Base-by-base conservation (phyloP, 805 yeast species). In the Cyberlindnera bimundalis region DNA sequence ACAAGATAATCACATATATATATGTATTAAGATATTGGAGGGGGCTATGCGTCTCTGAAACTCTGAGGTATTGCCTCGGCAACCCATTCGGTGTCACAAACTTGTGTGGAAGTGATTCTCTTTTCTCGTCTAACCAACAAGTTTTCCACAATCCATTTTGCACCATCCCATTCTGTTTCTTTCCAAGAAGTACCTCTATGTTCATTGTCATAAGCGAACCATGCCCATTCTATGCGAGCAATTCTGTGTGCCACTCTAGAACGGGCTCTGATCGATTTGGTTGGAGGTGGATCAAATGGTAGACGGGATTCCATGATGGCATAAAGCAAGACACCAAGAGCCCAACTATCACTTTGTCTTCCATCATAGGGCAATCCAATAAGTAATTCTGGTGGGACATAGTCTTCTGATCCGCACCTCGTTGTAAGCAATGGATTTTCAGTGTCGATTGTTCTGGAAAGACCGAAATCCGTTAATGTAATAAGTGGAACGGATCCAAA, bases 321-420 rank as follows among this genome's bases (percentile, higher is more conserved):
- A 56, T 89, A 93, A 1, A 90, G 64, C n/a, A 90, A 67, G 3
- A 93, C 98, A 2, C 99, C 99, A 9, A 90, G 61, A 2, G 97
- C 87, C 99, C 99, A 93, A 15, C 90, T 70, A 60, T 93, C 99
- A 35, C 93, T 83, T 48, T 86, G 79, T 38, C 84, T 74, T 11
- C 99, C 99, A 55, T 91, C 91, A 57, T 93, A 93, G 6, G 88
- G 83, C 41, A 86, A 70, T 1, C 98, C 98, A 78, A 93, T 77
- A 28, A 93, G 66, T 18, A 93, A 65, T 57, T 93, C 99, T 0
- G 99, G 99, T 0, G 96, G 83, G 6, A 93, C 96, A 55, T 93
- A 93, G 59, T 93, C 99, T 48, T 87, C 96, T 1, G 96, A 86
- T 0, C 99, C 99, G 61, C 99, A 93, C 46, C 98, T 66, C 1